Evolutionary conservation across 768 basidiomycete genomes (phyloP), one percentile per base, ranked within the genome.

Genomic region (Hypholoma fasciculare): DNA sequence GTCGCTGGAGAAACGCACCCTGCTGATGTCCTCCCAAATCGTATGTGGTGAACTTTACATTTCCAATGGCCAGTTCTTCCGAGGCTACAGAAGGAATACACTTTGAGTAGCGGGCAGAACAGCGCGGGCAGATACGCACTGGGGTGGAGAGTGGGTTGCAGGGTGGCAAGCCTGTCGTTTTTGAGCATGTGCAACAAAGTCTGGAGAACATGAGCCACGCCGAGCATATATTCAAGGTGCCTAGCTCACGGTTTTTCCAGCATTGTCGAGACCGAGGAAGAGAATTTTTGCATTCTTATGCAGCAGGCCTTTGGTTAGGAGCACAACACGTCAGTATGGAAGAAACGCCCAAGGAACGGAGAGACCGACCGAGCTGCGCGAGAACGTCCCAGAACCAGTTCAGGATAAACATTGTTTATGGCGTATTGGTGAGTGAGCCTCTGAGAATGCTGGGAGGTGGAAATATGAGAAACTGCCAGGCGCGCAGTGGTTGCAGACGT

Each of bases 251-350:
- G 97, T 98, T 84, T 98, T 99, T 71, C 97, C 96, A 52, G 97
- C 97, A 80, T 98, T 99, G 73, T 98, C 96, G 55, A 98, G 85
- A 62, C 97, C 97, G 52, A 99, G 85, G 87, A 99, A 99, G 62
- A 99, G 85, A 72, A 99, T 97, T 85, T 98, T 99, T 64, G 97
- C 97, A 72, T 97, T 98, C 90, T 99, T 97, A 82, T 95, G 92
- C 77, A 89, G 68, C 67, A 96, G 82, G 63, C 94, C 94, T 96
- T 62, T 37, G 49, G 37, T 40, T 56, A 34, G 49, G 37, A 59
- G 39, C 37, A 55, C 46, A 58, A 34, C 44, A 58, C 55, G 58
- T 61, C 57, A 59, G 61, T 61, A 27, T 34, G 14, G 26, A 44
- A 12, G 58, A 8, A 6, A 42, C 59, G 46, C 11, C 13, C 1